Evolutionary conservation across 2,329 filamentous ascomycete genomes (phyloP).

Genomic region (Thelonectria discophora): DNA sequence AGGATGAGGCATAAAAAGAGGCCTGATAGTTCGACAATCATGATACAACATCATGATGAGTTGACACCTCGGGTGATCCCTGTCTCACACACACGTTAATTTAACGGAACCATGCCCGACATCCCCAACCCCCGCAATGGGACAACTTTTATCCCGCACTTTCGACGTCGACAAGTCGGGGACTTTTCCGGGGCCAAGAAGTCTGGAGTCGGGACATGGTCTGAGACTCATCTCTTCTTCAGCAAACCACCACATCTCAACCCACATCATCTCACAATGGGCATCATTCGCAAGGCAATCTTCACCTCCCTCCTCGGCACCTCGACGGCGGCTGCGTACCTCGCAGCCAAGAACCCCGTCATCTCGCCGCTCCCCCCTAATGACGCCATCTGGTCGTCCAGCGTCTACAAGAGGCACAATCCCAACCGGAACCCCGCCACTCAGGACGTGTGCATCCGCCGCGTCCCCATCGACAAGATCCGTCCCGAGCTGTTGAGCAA

Average conservation of each 20-base stretch:
- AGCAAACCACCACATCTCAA: neutral
- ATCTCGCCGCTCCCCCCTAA: conserved; percentile 64
- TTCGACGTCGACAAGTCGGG: conserved; percentile 6
- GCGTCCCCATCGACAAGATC: conserved; percentile 69
- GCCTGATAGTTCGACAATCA: too few relatives aligned
- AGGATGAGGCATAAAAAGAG: too few relatives aligned
- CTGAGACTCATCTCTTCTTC: neutral
- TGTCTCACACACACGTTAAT: neutral
- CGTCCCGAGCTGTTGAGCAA: conserved; percentile 71
- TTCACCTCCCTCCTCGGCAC: conserved; percentile 58
- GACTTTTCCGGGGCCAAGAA: conserved; percentile 13
- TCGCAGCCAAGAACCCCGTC: conserved; percentile 63
- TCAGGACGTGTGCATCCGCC: conserved; percentile 71
- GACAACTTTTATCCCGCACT: conserved; percentile 25
- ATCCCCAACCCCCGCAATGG: conserved; percentile 18
- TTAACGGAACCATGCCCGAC: neutral
- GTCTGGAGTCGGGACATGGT: neutral
- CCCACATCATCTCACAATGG: conserved; percentile 53
- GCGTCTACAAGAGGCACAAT: conserved; percentile 67
- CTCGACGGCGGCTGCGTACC: conserved; percentile 58
- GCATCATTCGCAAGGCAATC: conserved; percentile 59
- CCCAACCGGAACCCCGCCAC: conserved; percentile 68
- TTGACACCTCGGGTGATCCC: neutral
- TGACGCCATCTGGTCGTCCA: conserved; percentile 69
- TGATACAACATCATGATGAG: too few relatives aligned